These are phyloP conservation scores for Termitomyces heimii DNA, from an alignment of 768 basidiomycete genomes.

Conservation along the genomic window DNA sequence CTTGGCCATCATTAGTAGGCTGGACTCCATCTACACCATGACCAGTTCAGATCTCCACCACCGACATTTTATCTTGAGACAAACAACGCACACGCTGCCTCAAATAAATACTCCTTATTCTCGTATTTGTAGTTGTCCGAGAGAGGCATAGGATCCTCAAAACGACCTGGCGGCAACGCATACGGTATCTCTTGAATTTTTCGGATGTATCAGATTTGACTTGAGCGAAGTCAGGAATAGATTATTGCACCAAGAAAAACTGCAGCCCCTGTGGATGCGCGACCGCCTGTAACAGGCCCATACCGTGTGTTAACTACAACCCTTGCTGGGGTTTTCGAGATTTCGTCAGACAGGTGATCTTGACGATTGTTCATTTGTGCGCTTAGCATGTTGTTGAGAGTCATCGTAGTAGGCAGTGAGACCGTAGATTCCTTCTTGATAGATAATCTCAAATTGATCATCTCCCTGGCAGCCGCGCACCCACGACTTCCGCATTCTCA, in stretches of 20 bases:
- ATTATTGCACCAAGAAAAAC: conserved; percentile 53
- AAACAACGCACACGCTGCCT: conserved; percentile 40
- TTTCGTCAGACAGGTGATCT: conserved; percentile 52
- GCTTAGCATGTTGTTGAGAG: neutral
- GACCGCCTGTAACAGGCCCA: conserved; percentile 53
- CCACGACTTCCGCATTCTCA: too few species aligned
- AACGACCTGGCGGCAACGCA: conserved; percentile 58
- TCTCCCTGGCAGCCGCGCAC: neutral
- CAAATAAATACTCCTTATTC: conserved; percentile 52
- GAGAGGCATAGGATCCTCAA: conserved; percentile 55
- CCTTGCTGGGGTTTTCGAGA: conserved; percentile 31
- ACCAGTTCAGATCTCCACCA: neutral
- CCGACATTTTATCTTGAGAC: neutral
- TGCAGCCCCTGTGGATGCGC: conserved; percentile 53
- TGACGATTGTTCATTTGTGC: conserved; percentile 7
- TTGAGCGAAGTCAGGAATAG: neutral
- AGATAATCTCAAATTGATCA: neutral
- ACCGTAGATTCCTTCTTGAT: neutral
- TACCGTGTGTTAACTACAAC: conserved; percentile 48
- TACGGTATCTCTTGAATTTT: conserved; percentile 59
- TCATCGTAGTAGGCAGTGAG: neutral
- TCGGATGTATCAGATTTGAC: neutral
- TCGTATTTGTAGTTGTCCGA: conserved; percentile 52
- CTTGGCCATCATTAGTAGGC: conserved; percentile 61
- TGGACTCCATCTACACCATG: conserved; percentile 46